Evolutionary conservation across 2,329 filamentous ascomycete genomes (phyloP).

Genomic region (Bertia moriformis): DNA sequence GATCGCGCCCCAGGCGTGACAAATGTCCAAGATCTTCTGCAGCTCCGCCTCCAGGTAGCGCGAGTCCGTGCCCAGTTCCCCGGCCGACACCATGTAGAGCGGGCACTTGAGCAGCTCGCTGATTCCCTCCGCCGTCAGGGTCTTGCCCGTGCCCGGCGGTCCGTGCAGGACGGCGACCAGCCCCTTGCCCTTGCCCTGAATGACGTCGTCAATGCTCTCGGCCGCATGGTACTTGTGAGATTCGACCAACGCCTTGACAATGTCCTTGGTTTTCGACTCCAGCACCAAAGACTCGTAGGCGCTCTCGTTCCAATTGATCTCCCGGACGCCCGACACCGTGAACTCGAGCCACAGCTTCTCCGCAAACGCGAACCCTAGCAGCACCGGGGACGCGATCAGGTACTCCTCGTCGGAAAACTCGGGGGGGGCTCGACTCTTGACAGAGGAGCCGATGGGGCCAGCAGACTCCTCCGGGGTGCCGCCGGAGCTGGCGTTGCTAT

Average conservation of each 20-base stretch:
- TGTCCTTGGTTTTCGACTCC: constrained; percentile 40
- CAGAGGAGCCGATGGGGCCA: too few relatives aligned
- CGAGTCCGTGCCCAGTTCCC: constrained; percentile 14
- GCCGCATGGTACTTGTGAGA: constrained; percentile 72
- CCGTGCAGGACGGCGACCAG: constrained; percentile 39
- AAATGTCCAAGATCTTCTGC: constrained; percentile 6
- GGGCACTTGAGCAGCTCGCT: constrained; percentile 18
- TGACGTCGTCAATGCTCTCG: constrained; percentile 70
- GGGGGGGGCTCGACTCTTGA: constrained; percentile 21
- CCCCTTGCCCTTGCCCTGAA: constrained; percentile 73
- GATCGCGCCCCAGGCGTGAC: constrained; percentile 8
- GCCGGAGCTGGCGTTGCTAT: constrained; percentile 4
- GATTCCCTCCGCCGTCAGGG: constrained; percentile 20
- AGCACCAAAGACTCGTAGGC: constrained; percentile 75
- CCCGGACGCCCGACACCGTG: constrained; percentile 61
- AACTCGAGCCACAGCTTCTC: constrained; percentile 89
- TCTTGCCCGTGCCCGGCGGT: constrained; percentile 15
- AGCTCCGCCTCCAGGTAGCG: constrained; percentile 9
- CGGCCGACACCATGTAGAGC: constrained; percentile 16
- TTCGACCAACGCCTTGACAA: constrained; percentile 69
- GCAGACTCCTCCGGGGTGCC: constrained; percentile 15
- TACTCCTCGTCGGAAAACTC: constrained; percentile 72
- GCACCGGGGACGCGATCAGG: constrained; percentile 67
- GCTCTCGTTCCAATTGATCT: constrained; percentile 72
- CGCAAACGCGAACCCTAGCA: constrained; percentile 73